Conservation (phyloP, 768 basidiomycete species). For the Hysterangium stoloniferum region DNA sequence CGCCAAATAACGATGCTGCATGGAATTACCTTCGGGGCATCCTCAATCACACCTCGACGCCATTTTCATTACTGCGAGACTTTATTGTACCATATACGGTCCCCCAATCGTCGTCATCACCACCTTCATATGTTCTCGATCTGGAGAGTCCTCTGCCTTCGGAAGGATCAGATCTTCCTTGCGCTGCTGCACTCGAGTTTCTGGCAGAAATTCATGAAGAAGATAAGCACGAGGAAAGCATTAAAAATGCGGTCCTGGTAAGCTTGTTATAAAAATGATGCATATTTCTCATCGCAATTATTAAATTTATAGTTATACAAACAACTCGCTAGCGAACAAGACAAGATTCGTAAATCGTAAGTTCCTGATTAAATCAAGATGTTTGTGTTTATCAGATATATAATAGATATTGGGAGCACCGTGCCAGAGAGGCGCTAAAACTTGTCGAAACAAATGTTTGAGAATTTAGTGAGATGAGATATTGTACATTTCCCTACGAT, state of each 20-base stretch:
- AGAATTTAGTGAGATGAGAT: not conserved
- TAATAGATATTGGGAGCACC: slow-evolving; percentile 68
- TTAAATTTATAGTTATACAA: slow-evolving; percentile 52
- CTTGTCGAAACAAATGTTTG: not conserved
- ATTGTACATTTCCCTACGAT: not conserved
- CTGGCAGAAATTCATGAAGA: slow-evolving; percentile 68
- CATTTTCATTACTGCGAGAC: slow-evolving; percentile 44
- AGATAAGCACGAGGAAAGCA: slow-evolving; percentile 38
- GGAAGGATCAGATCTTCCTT: slow-evolving; percentile 62
- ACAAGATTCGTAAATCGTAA: slow-evolving; percentile 72
- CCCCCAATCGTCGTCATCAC: slow-evolving; percentile 20
- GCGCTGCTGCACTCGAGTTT: slow-evolving; percentile 76
- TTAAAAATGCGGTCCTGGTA: slow-evolving; percentile 32
- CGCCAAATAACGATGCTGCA: slow-evolving; percentile 89
- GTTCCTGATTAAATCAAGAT: slow-evolving; percentile 18
- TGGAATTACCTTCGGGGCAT: slow-evolving; percentile 96
- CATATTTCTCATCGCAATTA: slow-evolving; percentile 9
- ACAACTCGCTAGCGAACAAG: slow-evolving; percentile 58
- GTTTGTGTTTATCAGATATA: slow-evolving; percentile 15
- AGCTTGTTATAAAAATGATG: slow-evolving; percentile 32
- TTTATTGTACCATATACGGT: slow-evolving; percentile 64
- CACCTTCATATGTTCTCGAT: slow-evolving; percentile 37
- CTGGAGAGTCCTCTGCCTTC: slow-evolving; percentile 69
- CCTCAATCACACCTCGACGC: slow-evolving; percentile 52
- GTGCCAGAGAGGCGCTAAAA: slow-evolving; percentile 45